Base-by-base conservation (phyloP, 768 basidiomycete species). In the Boletus reticulatus region DNA sequence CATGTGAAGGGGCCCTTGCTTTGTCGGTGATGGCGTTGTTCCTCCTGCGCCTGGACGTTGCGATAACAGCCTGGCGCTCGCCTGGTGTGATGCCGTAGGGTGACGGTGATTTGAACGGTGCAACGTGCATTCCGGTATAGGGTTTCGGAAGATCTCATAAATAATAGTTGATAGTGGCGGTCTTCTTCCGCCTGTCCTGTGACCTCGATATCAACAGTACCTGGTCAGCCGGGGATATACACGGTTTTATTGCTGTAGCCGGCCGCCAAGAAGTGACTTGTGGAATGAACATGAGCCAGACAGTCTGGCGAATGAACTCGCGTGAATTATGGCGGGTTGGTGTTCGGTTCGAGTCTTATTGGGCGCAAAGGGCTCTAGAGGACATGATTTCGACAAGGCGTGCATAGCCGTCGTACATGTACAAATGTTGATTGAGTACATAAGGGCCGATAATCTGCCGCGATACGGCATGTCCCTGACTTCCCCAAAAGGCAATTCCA, bases 381-480 rank as follows among this genome's bases (percentile, higher is more conserved):
- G 29, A 29, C 29, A 14, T 14, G 34, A 37, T 46, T 53, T 37
- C 24, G 45, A 47, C 44, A 27, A 45, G 10, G 27, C 24, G 19
- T 53, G 52, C 58, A 56, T 57, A 37, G 51, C 60, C 57, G 60
- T 56, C 49, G 31, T 24, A 34, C 22, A 36, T 44, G 31, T 39
- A 39, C 13, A n/a, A 53, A 49, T 56, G 46, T 53, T 46, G 59
- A 53, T 54, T 46, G 58, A 48, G 58, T 67, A 69, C 65, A 67
- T 52, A 67, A 69, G 48, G 41, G 50, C 67, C 67, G 58, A 68
- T 69, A 55, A 44, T 55, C 48, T 69, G 58, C 65, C 56, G 65
- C 57, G 54, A 49, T 65, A 67, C 66, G 68, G 70, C 61, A 72
- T 53, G 46, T 50, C 56, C 56, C 66, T 56, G 59, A 24, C 19